Conservation (phyloP, 495 filamentous ascomycete species). For the Neurospora sp. region DNA sequence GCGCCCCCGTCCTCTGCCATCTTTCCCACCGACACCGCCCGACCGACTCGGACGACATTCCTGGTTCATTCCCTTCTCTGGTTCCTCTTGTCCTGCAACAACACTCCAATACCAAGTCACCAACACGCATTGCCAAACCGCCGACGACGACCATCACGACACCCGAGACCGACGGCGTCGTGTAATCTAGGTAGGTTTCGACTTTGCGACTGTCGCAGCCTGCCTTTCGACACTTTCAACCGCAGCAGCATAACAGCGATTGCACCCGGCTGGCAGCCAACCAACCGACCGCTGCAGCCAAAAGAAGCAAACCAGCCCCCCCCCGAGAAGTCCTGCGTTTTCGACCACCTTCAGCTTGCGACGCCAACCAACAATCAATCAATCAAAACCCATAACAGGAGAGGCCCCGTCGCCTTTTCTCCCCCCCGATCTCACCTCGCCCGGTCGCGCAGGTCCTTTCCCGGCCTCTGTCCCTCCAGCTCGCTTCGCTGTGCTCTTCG, state of each 20-base stretch:
- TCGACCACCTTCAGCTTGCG: background rate
- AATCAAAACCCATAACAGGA: background rate
- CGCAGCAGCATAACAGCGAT: background rate
- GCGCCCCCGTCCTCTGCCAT: background rate
- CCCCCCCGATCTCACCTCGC: background rate
- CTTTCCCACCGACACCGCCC: background rate
- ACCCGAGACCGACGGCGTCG: background rate
- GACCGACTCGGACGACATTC: background rate
- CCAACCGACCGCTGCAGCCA: background rate
- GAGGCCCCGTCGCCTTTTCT: background rate
- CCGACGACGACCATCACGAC: background rate
- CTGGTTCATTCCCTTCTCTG: background rate
- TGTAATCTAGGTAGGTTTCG: background rate
- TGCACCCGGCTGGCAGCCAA: background rate
- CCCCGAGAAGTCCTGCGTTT: background rate
- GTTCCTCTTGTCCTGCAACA: background rate
- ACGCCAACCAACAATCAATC: background rate
- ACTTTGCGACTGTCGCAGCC: background rate
- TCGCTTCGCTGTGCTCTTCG: background rate
- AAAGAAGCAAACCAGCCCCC: background rate
- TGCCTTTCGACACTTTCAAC: background rate
- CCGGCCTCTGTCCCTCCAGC: background rate
- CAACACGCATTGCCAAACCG: background rate
- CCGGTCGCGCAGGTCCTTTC: background rate
- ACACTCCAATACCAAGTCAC: too few species aligned